Evolutionary conservation across 192 early-diverging fungal genomes (phyloP), one percentile per base, ranked within the genome.

Genomic region (Coemansia sp.): DNA sequence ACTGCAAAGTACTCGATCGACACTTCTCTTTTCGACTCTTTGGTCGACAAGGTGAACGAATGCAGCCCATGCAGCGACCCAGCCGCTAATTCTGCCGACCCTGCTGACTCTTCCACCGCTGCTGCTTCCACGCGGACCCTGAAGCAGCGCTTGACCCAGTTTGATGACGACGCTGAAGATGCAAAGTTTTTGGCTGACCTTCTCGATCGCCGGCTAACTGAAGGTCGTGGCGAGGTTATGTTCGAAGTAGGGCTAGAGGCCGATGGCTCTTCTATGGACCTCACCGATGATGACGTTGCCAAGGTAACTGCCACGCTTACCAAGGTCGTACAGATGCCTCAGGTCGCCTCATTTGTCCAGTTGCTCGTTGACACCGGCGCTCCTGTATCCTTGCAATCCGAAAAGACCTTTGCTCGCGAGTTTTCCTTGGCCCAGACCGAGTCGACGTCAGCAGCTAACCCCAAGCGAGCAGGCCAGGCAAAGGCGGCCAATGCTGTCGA

Each of bases 171-270:
- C 19, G 86, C 9, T 25, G 76, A 74, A 19, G 86, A 89, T 31
- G 68, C 79, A n/a, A 63, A 70, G 66, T 86, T 72, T 12, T 63
- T 89, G 9, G 62, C 73, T 39, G 67, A 66, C 14, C 61, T 83
- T 50, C 41, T 92, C 15, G 59, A 45, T 8, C 38, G 63, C 14
- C 84, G 85, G 62, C 82, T 92, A 67, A 68, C 69, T 44, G 84
- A 87, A 59, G 87, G 85, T 29, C 70, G 78, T 23, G 94, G 94
- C 34, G 93, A 96, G 85, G 76, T 87, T 0, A 68, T 96, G 14
- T 81, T 95, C 29, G 93, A 93, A 72, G 75, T 94, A 50, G 93
- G 93, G 5, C 36, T 88, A 17, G 88, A 92, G 66, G 93, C 92
- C 45, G 89, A 93, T 68, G 92, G 91, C 27, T 61, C 86, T 8